phyloP scores from a whole-genome alignment of 2,329 filamentous ascomycete genomes.

The Trichoderma pleuroti region DNA sequence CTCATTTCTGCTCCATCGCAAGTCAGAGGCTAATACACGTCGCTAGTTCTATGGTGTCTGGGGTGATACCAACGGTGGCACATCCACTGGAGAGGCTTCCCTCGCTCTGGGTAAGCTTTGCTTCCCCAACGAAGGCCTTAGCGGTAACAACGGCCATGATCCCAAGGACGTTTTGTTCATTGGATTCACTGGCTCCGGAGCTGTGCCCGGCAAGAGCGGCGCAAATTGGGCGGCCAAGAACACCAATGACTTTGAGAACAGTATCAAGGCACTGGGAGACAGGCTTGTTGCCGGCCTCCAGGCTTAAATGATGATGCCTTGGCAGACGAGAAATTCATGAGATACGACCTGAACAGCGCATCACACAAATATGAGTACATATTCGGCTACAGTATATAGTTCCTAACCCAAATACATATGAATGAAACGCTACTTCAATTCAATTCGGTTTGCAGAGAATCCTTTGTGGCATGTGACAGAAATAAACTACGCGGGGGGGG shows the following conservation, averaged over 20 bases:
- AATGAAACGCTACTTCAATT: neutral
- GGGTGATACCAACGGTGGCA: constrained; percentile 54
- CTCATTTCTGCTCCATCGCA: no score
- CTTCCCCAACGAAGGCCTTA: constrained; percentile 45
- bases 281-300: constrained; percentile 35
- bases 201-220: constrained; percentile 46
- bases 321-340: neutral
- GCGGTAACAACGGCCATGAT: constrained; percentile 49
- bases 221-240: constrained; percentile 49
- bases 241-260: constrained; percentile 45
- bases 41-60: constrained; percentile 46
- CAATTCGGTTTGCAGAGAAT: neutral
- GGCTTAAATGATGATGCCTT: neutral
- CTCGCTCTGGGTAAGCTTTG: constrained; percentile 51
- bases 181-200: constrained; percentile 49
- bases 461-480: neutral
- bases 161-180: constrained; percentile 54
- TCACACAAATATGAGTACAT: neutral
- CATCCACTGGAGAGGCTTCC: constrained; percentile 47
- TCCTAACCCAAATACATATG: neutral
- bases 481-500: no score
- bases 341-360: neutral
- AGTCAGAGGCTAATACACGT: neutral
- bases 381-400: neutral
- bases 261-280: constrained; percentile 46